Base-by-base conservation (phyloP, 176 grass and related monocot species). In the Oryza australiensis region DNA sequence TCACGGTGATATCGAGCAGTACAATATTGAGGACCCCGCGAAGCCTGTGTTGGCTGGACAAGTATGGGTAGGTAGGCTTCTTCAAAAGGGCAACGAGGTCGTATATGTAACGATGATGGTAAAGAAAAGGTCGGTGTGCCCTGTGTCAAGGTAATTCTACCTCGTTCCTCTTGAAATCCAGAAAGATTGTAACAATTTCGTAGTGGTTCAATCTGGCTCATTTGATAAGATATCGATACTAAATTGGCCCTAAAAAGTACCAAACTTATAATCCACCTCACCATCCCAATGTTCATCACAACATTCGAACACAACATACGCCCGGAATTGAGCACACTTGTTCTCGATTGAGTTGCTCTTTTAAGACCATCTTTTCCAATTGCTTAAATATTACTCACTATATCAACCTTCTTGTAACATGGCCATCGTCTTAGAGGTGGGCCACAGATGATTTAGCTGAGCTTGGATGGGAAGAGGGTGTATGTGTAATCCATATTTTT, bases 1-100 rank as follows among this genome's bases (percentile, higher is more conserved):
- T 64, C 95, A 98, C 73, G 95, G 95, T 2, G 95, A 98, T 82
- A 87, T 98, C 38, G 95, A 92, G 66, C 95, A 98, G 70, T 98
- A 95, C 82, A 98, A 89, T 76, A 93, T 98, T 51, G 92, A 88
- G 80, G 90, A 98, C 68, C 92, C 92, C 73, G 64, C 92, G 26
- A 98, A 93, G 42, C 95, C 92, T 49, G 76, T 98, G 6, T 88
- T 98, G 85, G 82, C 82, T 41, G 90, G 95, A 66, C 95, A 98
- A 91, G 66, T 98, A 20, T 98, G 85, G 88, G 92, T 95, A 14
- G 92, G 95, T 38, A 90, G 95, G 28, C 95, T 95, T 62, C 88
- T 98, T 87, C 95, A 95, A 22, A 98, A 95, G 80, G 95, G 87
- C 20, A 89, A 84, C 0, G 85, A 95, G 64, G 88, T 88, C 0